Evolutionary conservation across 345 rosid genomes (phyloP).

Genomic region (Rhodamnia rubescens): DNA sequence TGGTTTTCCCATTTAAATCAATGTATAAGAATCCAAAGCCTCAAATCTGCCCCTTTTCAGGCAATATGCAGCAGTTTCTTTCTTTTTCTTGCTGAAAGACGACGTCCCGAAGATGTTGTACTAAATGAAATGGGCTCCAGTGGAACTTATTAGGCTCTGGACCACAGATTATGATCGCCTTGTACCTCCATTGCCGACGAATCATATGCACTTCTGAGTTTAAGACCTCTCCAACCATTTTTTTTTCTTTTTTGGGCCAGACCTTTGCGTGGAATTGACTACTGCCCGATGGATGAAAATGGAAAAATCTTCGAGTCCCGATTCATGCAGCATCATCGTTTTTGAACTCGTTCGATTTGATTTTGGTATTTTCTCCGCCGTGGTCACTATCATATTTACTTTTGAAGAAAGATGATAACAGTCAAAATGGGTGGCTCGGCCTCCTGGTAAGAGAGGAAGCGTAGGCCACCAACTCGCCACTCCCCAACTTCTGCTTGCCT

Average conservation of each 20-base stretch:
- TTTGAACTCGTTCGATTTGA: no score
- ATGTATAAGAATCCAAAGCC: background rate
- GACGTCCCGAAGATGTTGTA: no score
- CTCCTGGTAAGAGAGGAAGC: no score
- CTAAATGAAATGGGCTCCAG: background rate
- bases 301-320: background rate
- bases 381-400: no score
- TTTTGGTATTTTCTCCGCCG: no score
- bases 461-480: no score
- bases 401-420: no score
- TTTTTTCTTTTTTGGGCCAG: no score
- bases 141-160: background rate
- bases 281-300: background rate
- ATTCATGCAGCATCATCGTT: no score
- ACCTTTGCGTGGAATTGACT: background rate
- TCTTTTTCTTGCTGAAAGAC: background rate
- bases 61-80: background rate
- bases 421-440: no score
- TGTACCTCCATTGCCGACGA: background rate
- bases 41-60: background rate
- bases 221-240: no score
- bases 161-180: background rate
- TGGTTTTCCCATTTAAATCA: background rate
- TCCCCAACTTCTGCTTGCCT: no score
- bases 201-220: background rate